These are phyloP conservation scores for Cucumis sativus DNA, from an alignment of 306 rosid species.

Conservation along the genomic window Cucumber_9930_V3 NC_026658.2:18681501-18682000, in stretches of 20 bases:
- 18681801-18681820: too few relatives aligned
- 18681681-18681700: background rate
- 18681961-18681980: background rate
- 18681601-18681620: background rate
- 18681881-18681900: background rate
- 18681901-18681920: background rate
- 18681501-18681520: background rate
- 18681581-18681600: background rate
- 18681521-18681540: background rate
- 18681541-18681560: background rate
- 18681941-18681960: background rate
- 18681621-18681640: background rate
- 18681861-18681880: background rate
- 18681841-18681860: background rate
- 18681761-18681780: background rate
- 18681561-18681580: background rate
- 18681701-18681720: too few relatives aligned
- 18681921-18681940: background rate
- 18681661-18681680: background rate
- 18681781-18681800: background rate
- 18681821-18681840: too few relatives aligned
- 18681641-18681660: background rate
- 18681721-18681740: too few relatives aligned
- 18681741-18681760: too few relatives aligned
- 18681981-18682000: background rate